Conservation (phyloP, 805 yeast species). For the Brettanomyces anomalus region DNA sequence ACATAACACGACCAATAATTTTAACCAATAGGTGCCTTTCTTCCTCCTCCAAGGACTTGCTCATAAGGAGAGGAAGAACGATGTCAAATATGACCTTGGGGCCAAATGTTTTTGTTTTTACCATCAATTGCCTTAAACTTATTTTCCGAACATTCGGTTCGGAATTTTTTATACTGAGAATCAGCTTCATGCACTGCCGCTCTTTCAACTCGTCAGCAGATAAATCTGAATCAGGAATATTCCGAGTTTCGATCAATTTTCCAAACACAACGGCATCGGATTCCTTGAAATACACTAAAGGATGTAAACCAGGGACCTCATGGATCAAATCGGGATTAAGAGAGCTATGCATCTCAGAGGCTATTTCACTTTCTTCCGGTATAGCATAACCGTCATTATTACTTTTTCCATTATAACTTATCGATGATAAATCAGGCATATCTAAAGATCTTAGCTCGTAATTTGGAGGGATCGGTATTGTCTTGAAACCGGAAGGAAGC, state of each 20-base stretch:
- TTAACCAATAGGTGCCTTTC: slow-evolving; percentile 80
- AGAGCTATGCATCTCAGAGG: slow-evolving; percentile 19
- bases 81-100: slow-evolving; percentile 54
- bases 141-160: slow-evolving; percentile 55
- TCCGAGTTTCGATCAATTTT: slow-evolving; percentile 34
- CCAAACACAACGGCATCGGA: slow-evolving; percentile 69
- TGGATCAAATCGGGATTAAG: slow-evolving; percentile 32
- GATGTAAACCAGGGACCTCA: slow-evolving; percentile 57
- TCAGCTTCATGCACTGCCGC: slow-evolving; percentile 48
- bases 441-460: slow-evolving; percentile 28
- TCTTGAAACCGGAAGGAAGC: slow-evolving; percentile 43
- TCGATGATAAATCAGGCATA: slow-evolving; percentile 27
- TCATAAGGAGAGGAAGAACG: slow-evolving; percentile 69
- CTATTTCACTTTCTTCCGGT: slow-evolving; percentile 36
- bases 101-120: slow-evolving; percentile 56
- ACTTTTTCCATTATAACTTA: slow-evolving; percentile 14
- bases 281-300: slow-evolving; percentile 59
- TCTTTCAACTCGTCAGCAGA: slow-evolving; percentile 50
- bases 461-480: slow-evolving; percentile 35
- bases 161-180: slow-evolving; percentile 74
- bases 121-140: slow-evolving; percentile 59
- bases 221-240: slow-evolving; percentile 25
- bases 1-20: slow-evolving; percentile 59
- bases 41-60: slow-evolving; percentile 62
- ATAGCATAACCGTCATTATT: slow-evolving; percentile 35